Evolutionary conservation across 2,329 filamentous ascomycete genomes (phyloP), one percentile per base, ranked within the genome.

Genomic region (Claviceps purpurea): DNA sequence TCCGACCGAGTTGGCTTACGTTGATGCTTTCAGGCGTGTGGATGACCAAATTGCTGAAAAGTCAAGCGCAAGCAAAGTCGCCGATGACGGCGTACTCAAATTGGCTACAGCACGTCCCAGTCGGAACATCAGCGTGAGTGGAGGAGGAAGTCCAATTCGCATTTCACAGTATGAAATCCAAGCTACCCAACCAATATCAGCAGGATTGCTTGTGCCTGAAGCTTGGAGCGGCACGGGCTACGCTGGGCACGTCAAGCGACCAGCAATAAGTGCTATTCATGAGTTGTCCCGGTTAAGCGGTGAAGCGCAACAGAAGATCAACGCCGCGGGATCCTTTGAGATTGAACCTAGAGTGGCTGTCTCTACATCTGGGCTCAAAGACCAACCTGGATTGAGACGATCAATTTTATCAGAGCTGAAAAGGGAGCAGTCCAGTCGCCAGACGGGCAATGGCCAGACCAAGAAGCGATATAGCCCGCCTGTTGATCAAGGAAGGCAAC

Each of bases 111-210:
- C 5, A 37, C 37, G 47, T 16, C 18, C n/a, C 18, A 26, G 8
- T 37, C 43, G 47, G 34, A 39, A 43, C 18, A 47, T 54, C 49
- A 51, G 46, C 40, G 45, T 54, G 14, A 51, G 52, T 20, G 41
- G 47, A 7, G 24, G 34, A n/a, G 52, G 52, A 43, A 54, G 52
- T 30, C 52, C 52, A 26, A 49, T 54, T 26, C 47, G 38, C n/a
- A 8, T 44, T 13, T 46, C 39, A n/a, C 24, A 38, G 3, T 30
- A 34, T 22, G 41, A 24, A 6, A 38, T 38, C 6, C 38, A 24
- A 14, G 10, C 20, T 30, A 18, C 26, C 5, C 13, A 34, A 20
- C 16, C 42, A 14, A 20, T 30, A 3, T 18, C 42, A 20, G 34
- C 34, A 30, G 34, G 40, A 26, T 16, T 18, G 5, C 13, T 22